Percentiles rank a stretch among this genome's conserved stretches.
Evolutionary conservation across 108 stramenopile species (phyloP).

Genomic region (Cyclotella cryptica): DNA sequence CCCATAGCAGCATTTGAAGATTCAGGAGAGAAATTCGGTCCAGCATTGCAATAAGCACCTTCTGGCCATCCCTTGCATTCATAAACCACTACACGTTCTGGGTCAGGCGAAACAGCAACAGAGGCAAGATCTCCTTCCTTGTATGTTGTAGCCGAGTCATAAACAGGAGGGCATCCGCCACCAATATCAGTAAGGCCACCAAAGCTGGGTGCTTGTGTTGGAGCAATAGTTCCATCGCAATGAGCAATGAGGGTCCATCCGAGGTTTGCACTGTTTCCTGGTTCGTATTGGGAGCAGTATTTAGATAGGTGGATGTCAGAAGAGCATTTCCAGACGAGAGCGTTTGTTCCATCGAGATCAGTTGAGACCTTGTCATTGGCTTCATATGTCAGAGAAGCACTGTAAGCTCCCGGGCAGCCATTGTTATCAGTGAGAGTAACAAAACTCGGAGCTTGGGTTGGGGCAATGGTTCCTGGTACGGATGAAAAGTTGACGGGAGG

Average conservation of each 20-base stretch:
- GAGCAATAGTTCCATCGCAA: slow-evolving; percentile 7
- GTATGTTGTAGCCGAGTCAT: not conserved
- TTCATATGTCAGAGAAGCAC: not conserved
- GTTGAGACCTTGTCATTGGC: slow-evolving; percentile 1
- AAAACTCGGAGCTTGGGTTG: slow-evolving; percentile 9
- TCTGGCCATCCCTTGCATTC: slow-evolving; percentile 10
- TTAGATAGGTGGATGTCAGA: not conserved
- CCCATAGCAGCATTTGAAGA: not conserved
- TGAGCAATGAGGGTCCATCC: slow-evolving; percentile 6
- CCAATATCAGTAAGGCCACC: not conserved
- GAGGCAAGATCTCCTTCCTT: not conserved
- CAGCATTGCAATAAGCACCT: slow-evolving; percentile 15
- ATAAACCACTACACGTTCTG: slow-evolving; percentile 8
- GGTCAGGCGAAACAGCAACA: not conserved
- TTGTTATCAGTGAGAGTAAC: not conserved
- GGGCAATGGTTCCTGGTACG: slow-evolving; percentile 7
- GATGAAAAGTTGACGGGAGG: not conserved
- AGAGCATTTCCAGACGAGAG: slow-evolving; percentile 9
- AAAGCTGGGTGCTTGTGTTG: slow-evolving; percentile 1
- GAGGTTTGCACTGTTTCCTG: not conserved
- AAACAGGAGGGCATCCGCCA: slow-evolving; percentile 9
- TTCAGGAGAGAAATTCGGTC: slow-evolving; percentile 2
- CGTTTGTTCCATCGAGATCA: not conserved
- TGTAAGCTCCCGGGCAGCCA: slow-evolving; percentile 19
- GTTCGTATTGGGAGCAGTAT: slow-evolving; percentile 1